Evolutionary conservation across 2,329 filamentous ascomycete genomes (phyloP).

Genomic region (Massarina eburnea): DNA sequence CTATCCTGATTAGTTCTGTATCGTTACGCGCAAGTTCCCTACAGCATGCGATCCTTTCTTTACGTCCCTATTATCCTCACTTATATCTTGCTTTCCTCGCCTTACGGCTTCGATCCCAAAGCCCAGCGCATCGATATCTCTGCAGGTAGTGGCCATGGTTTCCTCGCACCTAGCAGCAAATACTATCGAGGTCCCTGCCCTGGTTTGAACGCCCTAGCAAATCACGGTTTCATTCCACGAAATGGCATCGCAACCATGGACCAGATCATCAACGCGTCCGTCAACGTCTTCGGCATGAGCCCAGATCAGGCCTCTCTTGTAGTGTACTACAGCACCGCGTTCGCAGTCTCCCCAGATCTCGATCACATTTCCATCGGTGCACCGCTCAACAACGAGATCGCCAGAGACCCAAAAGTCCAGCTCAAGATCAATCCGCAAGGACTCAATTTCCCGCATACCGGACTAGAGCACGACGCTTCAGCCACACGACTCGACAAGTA

Average conservation of each 20-base stretch:
- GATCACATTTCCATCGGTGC: constrained; percentile 9
- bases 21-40: not conserved
- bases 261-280: constrained; percentile 7
- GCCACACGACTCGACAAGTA: constrained; percentile 11
- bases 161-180: not conserved
- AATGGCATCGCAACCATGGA: constrained; percentile 11
- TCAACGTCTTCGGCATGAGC: constrained; percentile 6
- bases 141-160: not conserved
- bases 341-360: constrained; percentile 11
- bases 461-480: constrained; percentile 10
- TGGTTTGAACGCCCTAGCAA: constrained; percentile 14
- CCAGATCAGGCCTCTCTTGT: constrained; percentile 6
- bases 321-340: constrained; percentile 6
- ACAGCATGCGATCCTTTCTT: not conserved
- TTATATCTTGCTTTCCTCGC: not conserved
- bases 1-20: too few relatives aligned
- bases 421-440: constrained; percentile 7
- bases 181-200: constrained; percentile 14
- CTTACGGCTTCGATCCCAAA: not conserved
- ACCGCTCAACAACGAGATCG: constrained; percentile 1
- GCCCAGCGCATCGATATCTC: constrained; percentile 1
- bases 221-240: constrained; percentile 12
- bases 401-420: not conserved
- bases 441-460: constrained; percentile 8
- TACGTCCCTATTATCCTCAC: not conserved